Evolutionary conservation across 805 yeast genomes (phyloP).

Genomic region (Ogataea siamensis): DNA sequence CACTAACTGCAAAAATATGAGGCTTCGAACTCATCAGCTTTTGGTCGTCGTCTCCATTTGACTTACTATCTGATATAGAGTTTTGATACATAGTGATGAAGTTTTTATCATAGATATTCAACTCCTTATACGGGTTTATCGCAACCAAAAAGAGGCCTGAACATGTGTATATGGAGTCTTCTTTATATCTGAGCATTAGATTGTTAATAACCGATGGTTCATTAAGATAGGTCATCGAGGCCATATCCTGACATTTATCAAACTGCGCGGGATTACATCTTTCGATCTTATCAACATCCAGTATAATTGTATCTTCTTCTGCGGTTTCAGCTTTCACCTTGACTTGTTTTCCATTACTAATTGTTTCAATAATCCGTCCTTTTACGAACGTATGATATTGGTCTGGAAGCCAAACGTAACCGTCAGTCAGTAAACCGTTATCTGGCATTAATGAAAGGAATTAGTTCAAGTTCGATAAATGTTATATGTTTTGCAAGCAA

Average conservation of each 20-base stretch:
- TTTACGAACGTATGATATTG: slow-evolving; percentile 53
- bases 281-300: slow-evolving; percentile 47
- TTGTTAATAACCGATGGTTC: slow-evolving; percentile 95
- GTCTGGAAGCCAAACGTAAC: slow-evolving; percentile 81
- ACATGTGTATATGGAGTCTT: slow-evolving; percentile 84
- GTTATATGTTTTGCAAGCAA: slow-evolving; percentile 7
- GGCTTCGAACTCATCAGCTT: slow-evolving; percentile 47
- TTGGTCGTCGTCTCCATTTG: slow-evolving; percentile 23
- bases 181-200: slow-evolving; percentile 68
- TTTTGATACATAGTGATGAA: slow-evolving; percentile 48
- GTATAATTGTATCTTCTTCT: slow-evolving; percentile 28
- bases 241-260: slow-evolving; percentile 91
- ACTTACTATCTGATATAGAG: slow-evolving; percentile 10
- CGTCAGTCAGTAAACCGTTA: slow-evolving; percentile 34
- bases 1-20: slow-evolving; percentile 89
- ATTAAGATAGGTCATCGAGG: slow-evolving; percentile 87
- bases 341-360: slow-evolving; percentile 38
- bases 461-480: background rate
- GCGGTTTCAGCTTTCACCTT: slow-evolving; percentile 26
- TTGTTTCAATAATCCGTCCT: slow-evolving; percentile 52
- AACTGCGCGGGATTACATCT: slow-evolving; percentile 87
- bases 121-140: slow-evolving; percentile 79
- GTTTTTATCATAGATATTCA: slow-evolving; percentile 67
- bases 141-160: slow-evolving; percentile 96
- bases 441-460: slow-evolving; percentile 8